These are phyloP conservation scores for Melanogaster broomeanus DNA, from an alignment of 768 basidiomycete genomes.

Conservation along the genomic window DNA sequence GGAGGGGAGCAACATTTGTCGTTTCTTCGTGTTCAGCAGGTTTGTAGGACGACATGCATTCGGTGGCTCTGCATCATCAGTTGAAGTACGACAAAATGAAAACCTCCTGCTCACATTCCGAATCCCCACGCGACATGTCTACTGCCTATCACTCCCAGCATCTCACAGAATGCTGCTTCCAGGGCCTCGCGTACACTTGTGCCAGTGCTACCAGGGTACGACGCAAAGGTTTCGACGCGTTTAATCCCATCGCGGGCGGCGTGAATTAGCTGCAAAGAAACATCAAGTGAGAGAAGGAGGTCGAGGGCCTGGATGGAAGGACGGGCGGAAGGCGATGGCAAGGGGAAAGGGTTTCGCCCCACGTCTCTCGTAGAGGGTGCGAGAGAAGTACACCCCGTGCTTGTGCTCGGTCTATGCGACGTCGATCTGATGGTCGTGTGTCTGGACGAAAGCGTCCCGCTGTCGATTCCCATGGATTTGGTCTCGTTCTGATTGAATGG, in stretches of 20 bases:
- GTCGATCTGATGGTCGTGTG: not conserved
- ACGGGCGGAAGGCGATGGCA: not conserved
- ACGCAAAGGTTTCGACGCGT: conserved; percentile 85
- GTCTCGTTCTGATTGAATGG: not conserved
- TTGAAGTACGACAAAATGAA: not conserved
- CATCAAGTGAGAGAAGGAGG: conserved; percentile 87
- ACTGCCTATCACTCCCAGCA: conserved; percentile 76
- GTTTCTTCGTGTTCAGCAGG: conserved; percentile 85
- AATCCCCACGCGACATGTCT: conserved; percentile 85
- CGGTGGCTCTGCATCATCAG: conserved; percentile 63
- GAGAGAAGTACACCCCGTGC: not conserved
- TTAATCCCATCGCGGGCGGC: conserved; percentile 90
- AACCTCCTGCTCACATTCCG: conserved; percentile 49
- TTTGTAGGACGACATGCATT: conserved; percentile 87
- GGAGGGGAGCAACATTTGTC: conserved; percentile 83
- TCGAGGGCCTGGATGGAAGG: conserved; percentile 53
- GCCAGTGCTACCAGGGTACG: conserved; percentile 87
- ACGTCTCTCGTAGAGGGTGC: not conserved
- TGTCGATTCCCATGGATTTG: not conserved
- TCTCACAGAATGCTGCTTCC: conserved; percentile 88
- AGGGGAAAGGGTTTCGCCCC: not conserved
- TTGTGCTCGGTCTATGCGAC: not conserved
- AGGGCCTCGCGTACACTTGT: conserved; percentile 88
- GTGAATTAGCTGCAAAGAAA: conserved; percentile 90
- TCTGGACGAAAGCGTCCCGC: not conserved